Base-by-base conservation (phyloP, 2,329 filamentous ascomycete genomes). In the Aaosphaeria arxii region DNA sequence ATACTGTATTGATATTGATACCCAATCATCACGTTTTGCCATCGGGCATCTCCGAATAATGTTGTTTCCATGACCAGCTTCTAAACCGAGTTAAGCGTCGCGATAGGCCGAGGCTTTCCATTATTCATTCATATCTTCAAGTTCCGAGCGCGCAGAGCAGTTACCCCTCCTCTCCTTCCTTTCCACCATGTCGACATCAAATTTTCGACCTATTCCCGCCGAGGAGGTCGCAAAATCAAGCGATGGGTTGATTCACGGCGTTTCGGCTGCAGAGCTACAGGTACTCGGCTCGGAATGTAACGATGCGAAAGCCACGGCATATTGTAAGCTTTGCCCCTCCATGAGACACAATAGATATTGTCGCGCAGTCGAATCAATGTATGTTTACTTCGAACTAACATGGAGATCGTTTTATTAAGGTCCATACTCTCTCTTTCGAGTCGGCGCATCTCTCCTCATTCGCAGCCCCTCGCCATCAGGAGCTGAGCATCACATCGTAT, bases 351-450 rank as follows among this genome's bases (percentile, higher is more conserved):
- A 24, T 3, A 24, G 17, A n/a, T 36, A 36, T 36, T 36, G 33
- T 36, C 33, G 33, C 9, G 33, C 33, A 36, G 17, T 24, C 17
- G 17, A 24, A 24, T 24, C 17, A 24, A 24, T 24, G 17, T 24
- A 24, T 24, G 17, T 24, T 24, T 24, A 24, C 17, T 24, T 24
- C 17, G 17, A 24, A 24, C 17, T 24, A 24, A 24, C 17, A 24
- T 24, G 17, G 17, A 24, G 17, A 24, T 24, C 17, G 17, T 24
- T 24, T 6, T 29, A 33, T n/a, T 9, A 44, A 85, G 83, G 83
- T 67, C 91, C 89, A 4, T 96, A 96, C 78, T 95, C 89, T 61
- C 81, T 86, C 51, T 99, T 97, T 78, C 88, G 86, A 54, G 94
- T 99, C 53, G 94, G 94, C 53, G 86, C 88, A 43, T 85, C 88